These are phyloP conservation scores for Kregervanrija delftensis DNA, from an alignment of 805 yeast species.

Conservation along the genomic window DNA sequence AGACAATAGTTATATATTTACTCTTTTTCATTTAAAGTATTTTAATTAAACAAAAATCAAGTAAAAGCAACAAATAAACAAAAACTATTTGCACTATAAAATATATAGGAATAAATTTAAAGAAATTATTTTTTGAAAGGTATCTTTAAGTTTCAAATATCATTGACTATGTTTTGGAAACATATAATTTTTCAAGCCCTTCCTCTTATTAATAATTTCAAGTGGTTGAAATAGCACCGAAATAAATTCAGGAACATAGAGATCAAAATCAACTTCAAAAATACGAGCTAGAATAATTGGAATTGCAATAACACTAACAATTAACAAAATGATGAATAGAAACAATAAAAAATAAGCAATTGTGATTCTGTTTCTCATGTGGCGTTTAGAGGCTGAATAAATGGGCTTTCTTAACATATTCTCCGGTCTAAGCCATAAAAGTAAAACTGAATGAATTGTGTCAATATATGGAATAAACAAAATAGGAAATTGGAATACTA, in stretches of 20 bases:
- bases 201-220: slow-evolving; percentile 20
- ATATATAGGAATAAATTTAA: too few species aligned
- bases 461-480: slow-evolving; percentile 58
- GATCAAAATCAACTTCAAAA: slow-evolving; percentile 33
- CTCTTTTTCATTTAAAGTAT: not conserved
- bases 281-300: slow-evolving; percentile 33
- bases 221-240: slow-evolving; percentile 38
- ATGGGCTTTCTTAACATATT: slow-evolving; percentile 42
- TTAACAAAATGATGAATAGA: slow-evolving; percentile 21
- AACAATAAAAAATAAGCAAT: slow-evolving; percentile 31
- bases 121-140: too few species aligned
- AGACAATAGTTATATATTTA: not conserved
- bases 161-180: slow-evolving; percentile 14
- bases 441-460: slow-evolving; percentile 56
- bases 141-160: too few species aligned
- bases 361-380: slow-evolving; percentile 30
- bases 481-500: slow-evolving; percentile 54
- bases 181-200: slow-evolving; percentile 31
- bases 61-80: too few species aligned
- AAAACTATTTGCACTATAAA: too few species aligned
- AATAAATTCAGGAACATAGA: slow-evolving; percentile 33
- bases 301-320: slow-evolving; percentile 29
- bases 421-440: slow-evolving; percentile 53
- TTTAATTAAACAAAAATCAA: too few species aligned
- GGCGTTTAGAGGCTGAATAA: slow-evolving; percentile 34